A percentile compares a stretch with the other conserved stretches of the same genome.
These are phyloP conservation scores for Botrytis hyacinthi DNA, from an alignment of 2,329 filamentous ascomycete genomes.

Conservation along the genomic window DNA sequence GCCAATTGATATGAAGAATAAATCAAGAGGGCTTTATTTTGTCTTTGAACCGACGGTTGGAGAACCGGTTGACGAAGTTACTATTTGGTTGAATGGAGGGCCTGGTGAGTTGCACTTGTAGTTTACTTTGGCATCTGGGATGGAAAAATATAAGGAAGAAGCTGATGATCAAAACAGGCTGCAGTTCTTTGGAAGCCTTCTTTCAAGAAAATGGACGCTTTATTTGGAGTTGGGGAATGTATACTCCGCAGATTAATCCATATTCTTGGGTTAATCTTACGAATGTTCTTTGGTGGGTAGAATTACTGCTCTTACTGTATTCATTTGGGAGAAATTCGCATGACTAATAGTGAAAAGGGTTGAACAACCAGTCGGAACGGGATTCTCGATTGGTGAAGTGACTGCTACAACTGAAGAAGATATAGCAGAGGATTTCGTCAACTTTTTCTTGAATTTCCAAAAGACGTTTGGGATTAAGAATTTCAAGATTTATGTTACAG, in stretches of 20 bases:
- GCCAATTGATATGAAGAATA: slow-evolving; percentile 50
- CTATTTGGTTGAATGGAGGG: slow-evolving; percentile 46
- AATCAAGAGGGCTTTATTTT: slow-evolving; percentile 46
- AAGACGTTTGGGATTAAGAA: slow-evolving; percentile 52
- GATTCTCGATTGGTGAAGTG: slow-evolving; percentile 30
- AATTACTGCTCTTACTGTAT: slow-evolving; percentile 22
- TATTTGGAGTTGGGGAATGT: slow-evolving; percentile 36
- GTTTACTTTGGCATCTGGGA: neutral
- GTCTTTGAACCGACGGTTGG: slow-evolving; percentile 53
- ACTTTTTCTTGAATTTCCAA: slow-evolving; percentile 55
- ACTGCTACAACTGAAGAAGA: slow-evolving; percentile 45
- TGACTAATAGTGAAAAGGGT: slow-evolving; percentile 47
- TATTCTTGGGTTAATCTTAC: slow-evolving; percentile 43
- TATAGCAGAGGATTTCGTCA: slow-evolving; percentile 46
- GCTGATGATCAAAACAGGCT: slow-evolving; percentile 38
- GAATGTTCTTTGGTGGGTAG: slow-evolving; percentile 41
- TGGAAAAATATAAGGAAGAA: neutral
- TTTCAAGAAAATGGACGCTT: slow-evolving; percentile 41
- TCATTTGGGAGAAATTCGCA: neutral
- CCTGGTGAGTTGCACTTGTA: neutral
- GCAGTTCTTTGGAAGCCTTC: slow-evolving; percentile 40
- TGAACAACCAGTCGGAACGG: slow-evolving; percentile 46
- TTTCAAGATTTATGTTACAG: slow-evolving; percentile 54
- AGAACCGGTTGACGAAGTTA: slow-evolving; percentile 46
- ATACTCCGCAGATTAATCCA: slow-evolving; percentile 31